phyloP scores from a whole-genome alignment of 2,329 filamentous ascomycete species.

The Cladophialophora bantiana region DNA sequence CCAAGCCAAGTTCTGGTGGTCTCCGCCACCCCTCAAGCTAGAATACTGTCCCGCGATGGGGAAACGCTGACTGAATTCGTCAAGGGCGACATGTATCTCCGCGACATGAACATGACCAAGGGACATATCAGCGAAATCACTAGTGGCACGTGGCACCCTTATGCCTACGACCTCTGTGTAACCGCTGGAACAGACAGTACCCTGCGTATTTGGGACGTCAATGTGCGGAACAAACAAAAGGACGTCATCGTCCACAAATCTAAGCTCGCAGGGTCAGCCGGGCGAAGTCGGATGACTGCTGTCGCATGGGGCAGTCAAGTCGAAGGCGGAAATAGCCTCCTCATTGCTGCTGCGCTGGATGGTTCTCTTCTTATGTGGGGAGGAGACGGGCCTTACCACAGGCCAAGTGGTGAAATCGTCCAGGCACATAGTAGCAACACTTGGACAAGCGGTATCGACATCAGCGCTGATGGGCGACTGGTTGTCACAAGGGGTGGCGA shows the following conservation, averaged over 20 bases:
- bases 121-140: conserved; percentile 93
- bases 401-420: conserved; percentile 81
- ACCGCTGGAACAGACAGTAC: conserved; percentile 96
- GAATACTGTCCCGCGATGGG: conserved; percentile 87
- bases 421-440: conserved; percentile 83
- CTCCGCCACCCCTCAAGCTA: conserved; percentile 86
- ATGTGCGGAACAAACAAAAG: conserved; percentile 86
- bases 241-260: conserved; percentile 97
- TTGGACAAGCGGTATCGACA: conserved; percentile 91
- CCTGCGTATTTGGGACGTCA: conserved; percentile 94
- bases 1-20: conserved; percentile 84
- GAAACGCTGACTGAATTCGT: conserved; percentile 85
- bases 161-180: conserved; percentile 80
- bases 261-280: conserved; percentile 82
- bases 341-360: conserved; percentile 85
- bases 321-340: conserved; percentile 78
- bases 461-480: conserved; percentile 88
- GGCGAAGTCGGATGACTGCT: conserved; percentile 90
- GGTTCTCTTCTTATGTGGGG: conserved; percentile 91
- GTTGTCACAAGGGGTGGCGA: conserved; percentile 91
- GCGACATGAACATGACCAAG: conserved; percentile 97
- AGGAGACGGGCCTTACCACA: conserved; percentile 82
- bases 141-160: conserved; percentile 88
- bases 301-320: conserved; percentile 81
- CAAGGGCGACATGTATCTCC: conserved; percentile 97